These are phyloP conservation scores for Colletotrichum kahawae DNA, from an alignment of 2,329 filamentous ascomycete species.

Conservation along the genomic window DNA sequence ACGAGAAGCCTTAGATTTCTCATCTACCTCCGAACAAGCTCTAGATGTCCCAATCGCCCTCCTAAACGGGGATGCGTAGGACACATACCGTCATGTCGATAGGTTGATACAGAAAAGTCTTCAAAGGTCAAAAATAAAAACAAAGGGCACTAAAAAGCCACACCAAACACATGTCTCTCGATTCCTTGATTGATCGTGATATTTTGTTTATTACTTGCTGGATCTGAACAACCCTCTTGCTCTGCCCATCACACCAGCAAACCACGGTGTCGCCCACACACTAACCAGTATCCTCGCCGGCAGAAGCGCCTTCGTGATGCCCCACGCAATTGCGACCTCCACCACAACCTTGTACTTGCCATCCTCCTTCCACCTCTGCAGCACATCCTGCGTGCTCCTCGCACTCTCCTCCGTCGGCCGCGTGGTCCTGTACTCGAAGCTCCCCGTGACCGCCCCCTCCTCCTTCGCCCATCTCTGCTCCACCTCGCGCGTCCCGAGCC, in stretches of 20 bases:
- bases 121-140: constrained; percentile 17
- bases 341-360: constrained; percentile 62
- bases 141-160: constrained; percentile 8
- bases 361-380: constrained; percentile 44
- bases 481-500: constrained; percentile 22
- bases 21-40: background rate
- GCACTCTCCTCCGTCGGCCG: constrained; percentile 33
- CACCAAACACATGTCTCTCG: background rate
- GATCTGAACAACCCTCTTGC: constrained; percentile 34
- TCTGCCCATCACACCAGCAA: constrained; percentile 71
- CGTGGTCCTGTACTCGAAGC: constrained; percentile 25
- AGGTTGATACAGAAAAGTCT: constrained; percentile 18
- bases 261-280: constrained; percentile 91
- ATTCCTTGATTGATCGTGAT: background rate
- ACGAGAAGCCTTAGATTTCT: constrained; percentile 76
- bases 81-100: constrained; percentile 1
- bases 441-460: constrained; percentile 29
- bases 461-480: constrained; percentile 29
- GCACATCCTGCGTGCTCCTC: constrained; percentile 32
- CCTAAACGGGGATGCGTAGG: background rate
- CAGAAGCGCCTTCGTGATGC: constrained; percentile 84
- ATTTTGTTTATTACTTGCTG: constrained; percentile 24
- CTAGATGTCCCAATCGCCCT: background rate
- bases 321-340: constrained; percentile 86
- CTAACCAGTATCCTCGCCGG: constrained; percentile 79